Evolutionary conservation across 2,329 filamentous ascomycete species (phyloP).

Genomic region (Botrytis fragariae): DNA sequence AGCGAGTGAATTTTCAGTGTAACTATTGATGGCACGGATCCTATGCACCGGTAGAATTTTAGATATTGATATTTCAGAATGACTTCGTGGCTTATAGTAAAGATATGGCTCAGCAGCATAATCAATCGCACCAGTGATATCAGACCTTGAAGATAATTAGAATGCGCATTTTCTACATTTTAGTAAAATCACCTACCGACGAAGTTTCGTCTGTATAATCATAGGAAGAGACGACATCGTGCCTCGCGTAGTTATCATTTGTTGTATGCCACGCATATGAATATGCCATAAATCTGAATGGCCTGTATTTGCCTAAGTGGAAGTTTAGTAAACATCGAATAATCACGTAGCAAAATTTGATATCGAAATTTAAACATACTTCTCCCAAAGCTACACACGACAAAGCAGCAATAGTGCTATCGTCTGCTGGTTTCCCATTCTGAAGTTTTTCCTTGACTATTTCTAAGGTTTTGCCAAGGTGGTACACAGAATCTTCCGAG

Average conservation of each 20-base stretch:
- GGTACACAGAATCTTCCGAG: conserved; percentile 25
- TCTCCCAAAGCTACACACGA: conserved; percentile 31
- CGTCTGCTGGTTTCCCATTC: not conserved
- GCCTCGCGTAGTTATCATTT: conserved; percentile 24
- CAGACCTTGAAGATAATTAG: conserved; percentile 23
- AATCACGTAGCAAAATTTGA: not conserved
- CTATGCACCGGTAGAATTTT: conserved; percentile 10
- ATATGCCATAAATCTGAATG: conserved; percentile 26
- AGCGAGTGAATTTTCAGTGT: not conserved
- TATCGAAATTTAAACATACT: conserved; percentile 14
- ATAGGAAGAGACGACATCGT: conserved; percentile 16
- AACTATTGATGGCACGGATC: conserved; percentile 1
- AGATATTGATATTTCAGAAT: conserved; percentile 22
- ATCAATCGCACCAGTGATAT: conserved; percentile 32
- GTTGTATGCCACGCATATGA: conserved; percentile 31
- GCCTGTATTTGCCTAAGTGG: conserved; percentile 26
- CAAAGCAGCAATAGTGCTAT: conserved; percentile 18
- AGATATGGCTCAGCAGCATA: conserved; percentile 27
- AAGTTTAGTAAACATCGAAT: not conserved
- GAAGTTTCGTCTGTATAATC: conserved; percentile 28
- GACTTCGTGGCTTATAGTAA: conserved; percentile 9
- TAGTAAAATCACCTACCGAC: conserved; percentile 20
- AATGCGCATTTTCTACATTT: not conserved
- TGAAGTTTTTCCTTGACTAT: conserved; percentile 26
- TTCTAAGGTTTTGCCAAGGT: conserved; percentile 21